Percentiles rank a stretch among this genome's conserved stretches.
These are phyloP conservation scores for Mucor indicus DNA, from an alignment of 371 early-diverging fungal species.

Conservation along the genomic window DNA sequence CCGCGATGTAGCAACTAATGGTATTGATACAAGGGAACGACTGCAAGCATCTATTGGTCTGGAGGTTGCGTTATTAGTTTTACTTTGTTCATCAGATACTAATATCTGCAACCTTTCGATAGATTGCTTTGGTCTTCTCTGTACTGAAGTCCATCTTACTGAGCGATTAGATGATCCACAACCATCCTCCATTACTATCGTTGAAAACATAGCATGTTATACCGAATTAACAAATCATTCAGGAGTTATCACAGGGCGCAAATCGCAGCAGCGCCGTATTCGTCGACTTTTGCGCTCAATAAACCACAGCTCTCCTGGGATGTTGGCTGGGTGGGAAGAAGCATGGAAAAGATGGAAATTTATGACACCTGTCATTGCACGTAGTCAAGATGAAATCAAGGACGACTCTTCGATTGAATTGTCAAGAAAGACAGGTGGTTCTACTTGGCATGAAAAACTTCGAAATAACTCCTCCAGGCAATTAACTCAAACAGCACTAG, in stretches of 20 bases:
- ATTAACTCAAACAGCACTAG: neutral
- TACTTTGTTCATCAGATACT: constrained; percentile 67
- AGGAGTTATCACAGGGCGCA: constrained; percentile 55
- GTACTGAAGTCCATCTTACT: constrained; percentile 56
- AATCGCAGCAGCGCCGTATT: constrained; percentile 73
- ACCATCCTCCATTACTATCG: constrained; percentile 51
- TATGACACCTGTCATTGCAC: constrained; percentile 39
- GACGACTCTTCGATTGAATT: constrained; percentile 9
- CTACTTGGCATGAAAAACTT: constrained; percentile 22
- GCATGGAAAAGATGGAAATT: constrained; percentile 73
- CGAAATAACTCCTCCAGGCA: constrained; percentile 12
- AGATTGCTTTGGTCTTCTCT: constrained; percentile 54
- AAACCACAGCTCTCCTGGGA: constrained; percentile 66
- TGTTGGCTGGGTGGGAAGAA: constrained; percentile 81
- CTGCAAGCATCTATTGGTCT: constrained; percentile 64
- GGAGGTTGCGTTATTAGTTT: constrained; percentile 70
- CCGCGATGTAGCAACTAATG: constrained; percentile 48
- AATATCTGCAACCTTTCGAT: constrained; percentile 58
- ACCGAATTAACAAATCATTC: constrained; percentile 52
- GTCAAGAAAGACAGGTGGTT: constrained; percentile 3
- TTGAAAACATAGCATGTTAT: constrained; percentile 70
- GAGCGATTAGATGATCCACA: constrained; percentile 49
- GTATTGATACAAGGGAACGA: constrained; percentile 63
- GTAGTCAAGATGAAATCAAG: constrained; percentile 25
- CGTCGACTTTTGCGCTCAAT: constrained; percentile 64